Evolutionary conservation across 1,284 basidiomycete genomes (phyloP), one percentile per base, ranked within the genome.

Genomic region (Paramarasmius palmivorus): DNA sequence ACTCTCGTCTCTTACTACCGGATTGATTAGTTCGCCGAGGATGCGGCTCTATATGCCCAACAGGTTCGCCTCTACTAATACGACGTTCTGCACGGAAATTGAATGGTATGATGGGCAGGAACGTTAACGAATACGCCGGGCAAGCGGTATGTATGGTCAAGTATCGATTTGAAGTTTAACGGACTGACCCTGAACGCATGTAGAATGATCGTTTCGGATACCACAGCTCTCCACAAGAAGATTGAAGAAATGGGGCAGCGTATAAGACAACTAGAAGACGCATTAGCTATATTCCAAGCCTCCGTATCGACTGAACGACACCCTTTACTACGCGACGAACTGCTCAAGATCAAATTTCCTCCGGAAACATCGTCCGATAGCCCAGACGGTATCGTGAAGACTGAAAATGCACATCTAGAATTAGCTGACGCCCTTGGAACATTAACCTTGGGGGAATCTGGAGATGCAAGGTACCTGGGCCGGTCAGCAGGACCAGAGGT

Each of bases 221-320:
- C 87, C 5, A 81, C 85, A 38, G 80, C 86, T 58, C 70, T 90
- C 2, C 87, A 89, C 62, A 68, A 73, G 44, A 88, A 86, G 66
- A 87, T 90, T 29, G 70, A 75, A 1, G 83, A 87, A 55, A 89
- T 90, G 86, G 83, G 84, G 37, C 81, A 86, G 59, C 79, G 87
- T 38, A 89, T 90, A 59, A 78, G 84, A 39, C 80, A 86, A 60
- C 75, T 90, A 17, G 86, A 88, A 65, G 85, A 88, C 52, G 84
- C 84, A 0, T 68, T 90, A 42, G 76, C 81, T 15, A 81, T 85
- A 47, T 81, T 84, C 53, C 84, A 88, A 61, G 75, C 79, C 4
- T 73, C 77, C 19, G 73, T 80, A 10, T 84, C 84, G n/a, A 78
- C 68, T 41, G 83, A 88, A 47, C 64, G 70, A 9, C 87, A 89